Evolutionary conservation across 1,284 basidiomycete species (phyloP), one percentile per base, ranked within the genome.

Genomic region (Leccinum insolens): DNA sequence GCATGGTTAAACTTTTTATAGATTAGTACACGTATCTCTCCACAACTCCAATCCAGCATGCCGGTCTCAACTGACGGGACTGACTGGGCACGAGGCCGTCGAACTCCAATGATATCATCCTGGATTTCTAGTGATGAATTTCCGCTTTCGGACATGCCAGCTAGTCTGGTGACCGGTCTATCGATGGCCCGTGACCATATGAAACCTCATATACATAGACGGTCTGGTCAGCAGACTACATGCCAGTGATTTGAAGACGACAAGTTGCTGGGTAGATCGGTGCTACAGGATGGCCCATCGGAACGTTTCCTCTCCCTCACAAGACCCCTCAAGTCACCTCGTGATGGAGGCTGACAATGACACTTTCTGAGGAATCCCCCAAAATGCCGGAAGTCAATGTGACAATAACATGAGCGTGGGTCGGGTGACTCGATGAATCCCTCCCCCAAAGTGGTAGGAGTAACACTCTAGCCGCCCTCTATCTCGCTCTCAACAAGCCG

Each of bases 31-130:
- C 22, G 4, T 22, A 55, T 28, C 31, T 31, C 57, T 58, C 25
- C 57, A 28, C 61, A 20, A 55, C 60, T 68, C 70, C 58, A 49
- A 61, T 41, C 34, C 55, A 64, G 5, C 22, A 37, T 34, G 25
- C 46, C 4, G 8, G n/a, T 55, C 63, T 59, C 46, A 49, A 49
- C 39, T 49, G 49, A 49, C 22, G 22, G 37, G 20, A 14, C 7
- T 34, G n/a, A 25, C 52, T 25, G 49, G 11, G 6, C 25, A 52
- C 25, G 20, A 25, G 22, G n/a, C 14, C 34, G 9, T 39, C 22
- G 28, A 58, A 25, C 25, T 28, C 28, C 25, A 11, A 28, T 31
- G 25, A 31, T 58, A 58, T 58, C 22, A 20, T 22, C 15, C 28
- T 9, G 8, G 58, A 31, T 60, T 4, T 61, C 37, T 41, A 34